These are phyloP conservation scores for Trichoderma polysporum DNA, from an alignment of 2,329 filamentous ascomycete species.

Conservation along the genomic window DNA sequence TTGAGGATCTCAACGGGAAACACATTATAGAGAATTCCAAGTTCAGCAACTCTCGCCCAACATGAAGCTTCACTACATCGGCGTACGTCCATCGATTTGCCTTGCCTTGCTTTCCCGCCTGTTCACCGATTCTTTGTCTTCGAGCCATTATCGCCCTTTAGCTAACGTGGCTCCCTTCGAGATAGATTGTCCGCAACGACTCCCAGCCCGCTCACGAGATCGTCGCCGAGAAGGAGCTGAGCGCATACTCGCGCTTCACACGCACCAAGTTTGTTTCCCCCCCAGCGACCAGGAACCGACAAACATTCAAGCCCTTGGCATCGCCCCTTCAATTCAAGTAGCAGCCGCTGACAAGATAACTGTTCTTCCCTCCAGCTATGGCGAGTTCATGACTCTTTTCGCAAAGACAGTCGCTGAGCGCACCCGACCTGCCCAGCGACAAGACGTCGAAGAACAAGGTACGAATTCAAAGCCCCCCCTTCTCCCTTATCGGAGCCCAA, in stretches of 20 bases:
- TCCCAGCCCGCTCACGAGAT: constrained; percentile 74
- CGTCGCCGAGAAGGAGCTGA: constrained; percentile 73
- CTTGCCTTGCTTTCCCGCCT: constrained; percentile 15
- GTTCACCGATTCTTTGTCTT: neutral
- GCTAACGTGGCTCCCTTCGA: constrained; percentile 13
- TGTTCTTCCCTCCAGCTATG: constrained; percentile 38
- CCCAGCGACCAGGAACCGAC: no score
- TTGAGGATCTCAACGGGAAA: neutral
- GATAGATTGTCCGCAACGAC: constrained; percentile 78
- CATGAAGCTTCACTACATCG: constrained; percentile 89
- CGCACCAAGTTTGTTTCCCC: constrained; percentile 57
- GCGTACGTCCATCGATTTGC: constrained; percentile 54
- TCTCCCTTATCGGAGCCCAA: neutral
- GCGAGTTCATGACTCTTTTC: constrained; percentile 78
- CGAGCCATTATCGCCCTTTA: neutral
- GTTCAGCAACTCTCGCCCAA: constrained; percentile 32
- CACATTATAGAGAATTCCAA: neutral
- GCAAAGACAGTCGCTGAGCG: constrained; percentile 84
- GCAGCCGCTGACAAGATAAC: neutral
- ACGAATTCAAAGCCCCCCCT: constrained; percentile 26
- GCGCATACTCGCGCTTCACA: constrained; percentile 78
- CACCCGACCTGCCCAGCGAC: constrained; percentile 75
- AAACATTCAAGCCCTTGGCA: neutral
- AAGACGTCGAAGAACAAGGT: constrained; percentile 83
- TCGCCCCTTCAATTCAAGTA: neutral